A percentile compares a stretch with the other conserved stretches of the same genome.
phyloP scores from a whole-genome alignment of 108 stramenopile genomes.

The Cyclotella atomus region DNA sequence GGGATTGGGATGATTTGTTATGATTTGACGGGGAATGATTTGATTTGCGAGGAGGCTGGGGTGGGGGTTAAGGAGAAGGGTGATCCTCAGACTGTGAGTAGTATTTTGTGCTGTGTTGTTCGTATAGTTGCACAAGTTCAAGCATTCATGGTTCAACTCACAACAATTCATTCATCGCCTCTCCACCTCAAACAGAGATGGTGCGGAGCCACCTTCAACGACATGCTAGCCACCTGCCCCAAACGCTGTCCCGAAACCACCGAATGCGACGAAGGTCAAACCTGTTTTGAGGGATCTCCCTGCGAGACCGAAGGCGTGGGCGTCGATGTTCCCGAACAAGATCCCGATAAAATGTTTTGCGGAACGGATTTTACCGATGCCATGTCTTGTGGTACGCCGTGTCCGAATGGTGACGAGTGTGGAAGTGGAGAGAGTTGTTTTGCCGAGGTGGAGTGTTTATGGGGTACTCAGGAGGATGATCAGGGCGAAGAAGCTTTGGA shows the following conservation, averaged over 20 bases:
- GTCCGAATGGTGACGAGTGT: constrained; percentile 28
- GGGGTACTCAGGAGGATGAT: constrained; percentile 3
- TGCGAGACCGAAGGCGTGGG: constrained; percentile 24
- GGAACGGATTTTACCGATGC: constrained; percentile 15
- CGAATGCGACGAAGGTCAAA: constrained; percentile 17
- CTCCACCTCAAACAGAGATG: neutral
- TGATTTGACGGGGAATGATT: constrained; percentile 48
- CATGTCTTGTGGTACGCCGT: constrained; percentile 16
- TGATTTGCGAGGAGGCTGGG: constrained; percentile 26
- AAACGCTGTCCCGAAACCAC: constrained; percentile 16
- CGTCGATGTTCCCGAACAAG: constrained; percentile 10
- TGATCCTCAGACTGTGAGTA: constrained; percentile 31
- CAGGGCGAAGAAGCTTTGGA: neutral
- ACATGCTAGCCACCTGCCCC: constrained; percentile 27
- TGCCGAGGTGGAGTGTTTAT: constrained; percentile 30
- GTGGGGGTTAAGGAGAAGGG: constrained; percentile 45
- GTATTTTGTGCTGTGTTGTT: too few relatives aligned
- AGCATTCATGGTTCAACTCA: too few relatives aligned
- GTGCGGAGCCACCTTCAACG: constrained; percentile 10
- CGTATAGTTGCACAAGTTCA: too few relatives aligned
- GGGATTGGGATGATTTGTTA: constrained; percentile 20
- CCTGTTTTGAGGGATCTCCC: constrained; percentile 36
- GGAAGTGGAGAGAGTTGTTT: constrained; percentile 28
- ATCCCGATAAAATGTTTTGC: constrained; percentile 45
- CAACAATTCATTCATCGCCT: too few relatives aligned